phyloP scores from a whole-genome alignment of 352 stramenopile genomes.

The Phytophthora tentaculata region DNA sequence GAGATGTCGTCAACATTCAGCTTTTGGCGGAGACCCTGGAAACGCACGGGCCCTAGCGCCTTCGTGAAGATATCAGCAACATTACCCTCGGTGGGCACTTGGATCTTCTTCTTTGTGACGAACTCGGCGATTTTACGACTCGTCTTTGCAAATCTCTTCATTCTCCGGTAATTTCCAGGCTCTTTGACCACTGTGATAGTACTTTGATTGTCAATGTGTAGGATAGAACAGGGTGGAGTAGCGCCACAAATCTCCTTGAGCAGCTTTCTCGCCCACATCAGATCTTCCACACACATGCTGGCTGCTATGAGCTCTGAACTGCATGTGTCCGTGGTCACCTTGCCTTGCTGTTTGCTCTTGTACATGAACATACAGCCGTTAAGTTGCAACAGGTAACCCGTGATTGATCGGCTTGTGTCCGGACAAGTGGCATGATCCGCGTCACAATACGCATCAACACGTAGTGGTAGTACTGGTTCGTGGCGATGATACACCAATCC shows the following conservation, averaged over 20 bases:
- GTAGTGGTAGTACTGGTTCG: too few species aligned
- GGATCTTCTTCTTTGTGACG: neutral
- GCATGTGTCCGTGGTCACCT: too few species aligned
- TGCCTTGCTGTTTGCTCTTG: too few species aligned
- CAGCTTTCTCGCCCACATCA: constrained; percentile 1
- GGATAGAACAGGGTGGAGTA: neutral
- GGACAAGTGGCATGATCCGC: too few species aligned
- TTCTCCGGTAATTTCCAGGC: neutral
- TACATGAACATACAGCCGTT: too few species aligned
- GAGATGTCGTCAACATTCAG: neutral
- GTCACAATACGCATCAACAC: too few species aligned
- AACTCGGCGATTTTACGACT: constrained; percentile 1
- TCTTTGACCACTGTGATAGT: neutral
- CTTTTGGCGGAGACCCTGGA: neutral
- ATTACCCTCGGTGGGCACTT: neutral
- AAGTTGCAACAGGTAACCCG: too few species aligned
- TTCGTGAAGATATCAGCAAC: constrained; percentile 17
- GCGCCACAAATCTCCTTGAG: neutral
- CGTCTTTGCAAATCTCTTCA: constrained; percentile 5
- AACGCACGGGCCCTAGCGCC: neutral
- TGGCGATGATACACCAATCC: too few species aligned
- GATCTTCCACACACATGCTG: too few species aligned
- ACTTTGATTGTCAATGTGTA: constrained; percentile 9
- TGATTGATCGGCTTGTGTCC: too few species aligned
- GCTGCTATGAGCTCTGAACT: too few species aligned